Evolutionary conservation across 345 rosid species (phyloP).

Genomic region (Schrenkiella parvula): DNA sequence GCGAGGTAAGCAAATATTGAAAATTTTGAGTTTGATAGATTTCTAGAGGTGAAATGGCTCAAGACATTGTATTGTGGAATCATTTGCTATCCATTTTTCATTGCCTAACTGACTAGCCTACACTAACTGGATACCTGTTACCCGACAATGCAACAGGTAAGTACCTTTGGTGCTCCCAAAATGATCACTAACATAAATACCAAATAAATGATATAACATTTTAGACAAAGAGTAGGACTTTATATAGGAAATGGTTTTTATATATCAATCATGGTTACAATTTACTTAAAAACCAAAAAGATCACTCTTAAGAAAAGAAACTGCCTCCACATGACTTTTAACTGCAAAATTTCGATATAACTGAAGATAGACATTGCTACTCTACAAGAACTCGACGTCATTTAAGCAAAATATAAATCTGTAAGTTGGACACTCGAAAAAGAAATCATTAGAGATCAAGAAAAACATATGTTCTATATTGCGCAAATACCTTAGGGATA

Average conservation of each 20-base stretch:
- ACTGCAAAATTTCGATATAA: not conserved
- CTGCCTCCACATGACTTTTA: not conserved
- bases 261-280: not conserved
- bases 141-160: not conserved
- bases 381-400: not conserved
- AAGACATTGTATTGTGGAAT: not conserved
- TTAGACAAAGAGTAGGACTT: not conserved
- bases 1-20: constrained; percentile 21
- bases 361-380: not conserved
- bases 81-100: not conserved
- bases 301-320: not conserved
- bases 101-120: not conserved
- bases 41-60: not conserved
- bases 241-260: not conserved
- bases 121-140: not conserved
- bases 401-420: not conserved
- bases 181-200: not conserved
- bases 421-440: not conserved
- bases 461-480: not conserved
- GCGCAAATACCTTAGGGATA: constrained; percentile 53
- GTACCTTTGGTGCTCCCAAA: not conserved
- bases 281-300: not conserved
- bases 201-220: not conserved
- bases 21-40: not conserved
- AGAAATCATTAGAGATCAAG: not conserved